Percentiles rank a stretch among this genome's conserved stretches.
phyloP scores from a whole-genome alignment of 345 rosid genomes.

The Eucalyptus regnans region DNA sequence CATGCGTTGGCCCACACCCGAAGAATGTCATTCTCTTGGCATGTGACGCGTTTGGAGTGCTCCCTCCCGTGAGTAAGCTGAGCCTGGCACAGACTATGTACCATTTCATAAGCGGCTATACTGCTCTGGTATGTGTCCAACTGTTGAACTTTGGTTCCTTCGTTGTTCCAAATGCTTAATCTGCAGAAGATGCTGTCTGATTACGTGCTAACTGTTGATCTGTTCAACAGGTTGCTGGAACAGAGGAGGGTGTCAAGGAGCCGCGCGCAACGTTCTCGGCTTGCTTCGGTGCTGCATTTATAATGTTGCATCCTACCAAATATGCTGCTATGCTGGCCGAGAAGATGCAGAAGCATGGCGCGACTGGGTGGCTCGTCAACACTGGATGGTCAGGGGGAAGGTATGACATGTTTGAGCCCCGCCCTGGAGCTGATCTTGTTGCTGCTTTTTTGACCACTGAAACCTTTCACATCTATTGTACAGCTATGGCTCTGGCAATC shows the following conservation, averaged over 20 bases:
- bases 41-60: conserved; percentile 96
- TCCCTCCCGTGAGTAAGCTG: conserved; percentile 97
- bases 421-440: background rate
- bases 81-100: conserved; percentile 90
- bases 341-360: conserved; percentile 91
- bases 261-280: conserved; percentile 93
- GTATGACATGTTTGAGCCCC: conserved; percentile 10
- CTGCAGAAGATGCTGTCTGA: background rate
- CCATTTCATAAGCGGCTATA: conserved; percentile 98
- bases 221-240: conserved; percentile 68
- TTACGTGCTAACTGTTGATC: background rate
- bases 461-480: background rate
- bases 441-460: background rate
- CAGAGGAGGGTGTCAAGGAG: conserved; percentile 91
- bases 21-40: conserved; percentile 89
- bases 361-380: conserved; percentile 96
- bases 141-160: background rate
- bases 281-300: conserved; percentile 97
- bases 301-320: conserved; percentile 97
- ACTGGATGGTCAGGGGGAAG: conserved; percentile 99
- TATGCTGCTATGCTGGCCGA: conserved; percentile 96
- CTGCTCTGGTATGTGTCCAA: conserved; percentile 56
- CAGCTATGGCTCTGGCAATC: conserved; percentile 79
- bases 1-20: conserved; percentile 89
- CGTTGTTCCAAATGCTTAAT: background rate